Evolutionary conservation across 2,329 filamentous ascomycete genomes (phyloP).

Genomic region (Malbranchea zuffiana): DNA sequence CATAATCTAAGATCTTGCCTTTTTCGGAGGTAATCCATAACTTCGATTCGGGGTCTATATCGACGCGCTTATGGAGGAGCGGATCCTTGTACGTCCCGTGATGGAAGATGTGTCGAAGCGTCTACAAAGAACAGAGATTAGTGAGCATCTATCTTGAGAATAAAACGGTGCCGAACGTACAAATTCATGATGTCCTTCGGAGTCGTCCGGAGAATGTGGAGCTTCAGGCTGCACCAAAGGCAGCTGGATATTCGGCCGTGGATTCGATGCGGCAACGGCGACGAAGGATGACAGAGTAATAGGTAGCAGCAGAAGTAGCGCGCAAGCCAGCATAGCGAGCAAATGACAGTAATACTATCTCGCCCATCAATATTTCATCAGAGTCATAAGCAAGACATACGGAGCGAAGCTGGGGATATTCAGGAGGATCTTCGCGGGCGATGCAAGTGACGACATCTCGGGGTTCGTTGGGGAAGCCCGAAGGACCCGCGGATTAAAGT

Average conservation of each 20-base stretch:
- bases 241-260: not conserved
- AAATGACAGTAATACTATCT: not conserved
- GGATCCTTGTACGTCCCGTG: constrained; percentile 76
- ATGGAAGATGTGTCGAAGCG: constrained; percentile 79
- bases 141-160: not conserved
- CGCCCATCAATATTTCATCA: constrained; percentile 8
- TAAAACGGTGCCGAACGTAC: constrained; percentile 18
- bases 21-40: constrained; percentile 38
- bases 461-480: too few relatives aligned
- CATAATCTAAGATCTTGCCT: constrained; percentile 28
- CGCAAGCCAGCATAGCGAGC: constrained; percentile 5
- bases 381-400: too few relatives aligned
- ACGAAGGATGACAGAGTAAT: not conserved
- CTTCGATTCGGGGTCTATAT: constrained; percentile 53
- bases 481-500: too few relatives aligned
- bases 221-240: constrained; percentile 1
- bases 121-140: constrained; percentile 17
- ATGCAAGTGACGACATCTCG: not conserved
- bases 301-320: not conserved
- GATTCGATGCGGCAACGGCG: not conserved
- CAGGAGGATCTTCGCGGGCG: too few relatives aligned
- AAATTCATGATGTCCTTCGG: constrained; percentile 26
- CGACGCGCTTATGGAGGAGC: constrained; percentile 61
- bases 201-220: constrained; percentile 17
- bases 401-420: too few relatives aligned